Evolutionary conservation across 306 rosid genomes (phyloP), one percentile per base, ranked within the genome.

Genomic region (Medicago lupulina): DNA sequence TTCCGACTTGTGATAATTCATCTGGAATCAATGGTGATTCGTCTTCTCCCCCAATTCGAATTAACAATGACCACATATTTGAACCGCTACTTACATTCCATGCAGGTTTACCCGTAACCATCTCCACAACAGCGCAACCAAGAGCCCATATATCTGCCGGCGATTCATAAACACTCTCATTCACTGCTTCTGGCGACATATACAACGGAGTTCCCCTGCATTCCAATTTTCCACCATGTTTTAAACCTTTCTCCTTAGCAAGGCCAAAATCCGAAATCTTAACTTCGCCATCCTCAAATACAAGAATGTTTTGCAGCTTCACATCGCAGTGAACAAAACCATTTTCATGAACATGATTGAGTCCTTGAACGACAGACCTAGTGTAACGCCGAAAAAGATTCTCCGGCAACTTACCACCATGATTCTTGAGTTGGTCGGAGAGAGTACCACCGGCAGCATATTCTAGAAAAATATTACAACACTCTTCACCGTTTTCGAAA

Each of bases 241-340:
- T 55, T 65, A 19, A 39, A 17, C 77, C 87, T 14, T 76, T 46
- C 34, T 68, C 76, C 78, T 86, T 91, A 0, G 97, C 87, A 1
- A 94, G 86, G 13, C 98, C 98, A 18, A 94, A 94, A 63, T 94
- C 97, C 0, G 97, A 92, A 3, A 94, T 86, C 64, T 94, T 94
- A 16, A 82, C 83, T 0, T 40, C 77, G 1, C 79, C 96, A 51
- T 85, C 46, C 3, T 43, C 85, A 36, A 94, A 94, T 13, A 94
- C 75, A 1, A 91, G 94, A 13, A 94, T 79, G 64, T 94, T 94
- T 10, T 80, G 81, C 2, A 89, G 91, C 88, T 94, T 94, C 15
- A 94, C 19, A 12, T 94, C 98, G 71, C 98, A 91, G 87, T 91
- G 98, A 40, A 94, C 96, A 14, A 87, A 89, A 8, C 96, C 96